Conservation (phyloP, 2,329 filamentous ascomycete genomes). For the Bretziella fagacearum region DNA sequence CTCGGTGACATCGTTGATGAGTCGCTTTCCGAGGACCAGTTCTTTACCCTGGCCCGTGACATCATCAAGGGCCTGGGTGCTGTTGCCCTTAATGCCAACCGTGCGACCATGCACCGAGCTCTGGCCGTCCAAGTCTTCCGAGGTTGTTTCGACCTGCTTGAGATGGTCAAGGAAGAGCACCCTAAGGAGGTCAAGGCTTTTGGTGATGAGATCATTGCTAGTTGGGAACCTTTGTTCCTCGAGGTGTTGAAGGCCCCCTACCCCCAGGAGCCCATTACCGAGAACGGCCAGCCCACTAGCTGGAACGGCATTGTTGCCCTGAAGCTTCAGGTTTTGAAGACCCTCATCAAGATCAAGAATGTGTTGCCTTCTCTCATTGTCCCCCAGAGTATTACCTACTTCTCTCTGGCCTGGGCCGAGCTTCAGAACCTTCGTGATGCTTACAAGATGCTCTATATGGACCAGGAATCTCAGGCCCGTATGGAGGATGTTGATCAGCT, state of each 20-base stretch:
- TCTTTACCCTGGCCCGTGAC: slow-evolving; percentile 75
- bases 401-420: slow-evolving; percentile 80
- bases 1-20: slow-evolving; percentile 83
- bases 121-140: slow-evolving; percentile 82
- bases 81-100: slow-evolving; percentile 58
- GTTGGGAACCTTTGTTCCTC: slow-evolving; percentile 84
- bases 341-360: slow-evolving; percentile 70
- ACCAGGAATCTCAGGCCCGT: slow-evolving; percentile 69
- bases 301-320: slow-evolving; percentile 74
- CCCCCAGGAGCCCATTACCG: slow-evolving; percentile 40
- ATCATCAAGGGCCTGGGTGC: slow-evolving; percentile 72
- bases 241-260: slow-evolving; percentile 58
- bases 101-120: slow-evolving; percentile 61
- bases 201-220: slow-evolving; percentile 65
- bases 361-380: slow-evolving; percentile 71
- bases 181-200: slow-evolving; percentile 73
- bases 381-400: slow-evolving; percentile 66
- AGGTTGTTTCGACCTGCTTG: slow-evolving; percentile 82
- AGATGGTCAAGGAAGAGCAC: slow-evolving; percentile 92
- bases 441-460: slow-evolving; percentile 73
- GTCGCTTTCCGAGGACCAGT: slow-evolving; percentile 83
- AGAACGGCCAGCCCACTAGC: slow-evolving; percentile 38
- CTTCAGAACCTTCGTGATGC: slow-evolving; percentile 53
- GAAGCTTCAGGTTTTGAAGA: slow-evolving; percentile 89
- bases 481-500: slow-evolving; percentile 79